Conservation (phyloP, 345 rosid species). For the Linum tenue region DNA sequence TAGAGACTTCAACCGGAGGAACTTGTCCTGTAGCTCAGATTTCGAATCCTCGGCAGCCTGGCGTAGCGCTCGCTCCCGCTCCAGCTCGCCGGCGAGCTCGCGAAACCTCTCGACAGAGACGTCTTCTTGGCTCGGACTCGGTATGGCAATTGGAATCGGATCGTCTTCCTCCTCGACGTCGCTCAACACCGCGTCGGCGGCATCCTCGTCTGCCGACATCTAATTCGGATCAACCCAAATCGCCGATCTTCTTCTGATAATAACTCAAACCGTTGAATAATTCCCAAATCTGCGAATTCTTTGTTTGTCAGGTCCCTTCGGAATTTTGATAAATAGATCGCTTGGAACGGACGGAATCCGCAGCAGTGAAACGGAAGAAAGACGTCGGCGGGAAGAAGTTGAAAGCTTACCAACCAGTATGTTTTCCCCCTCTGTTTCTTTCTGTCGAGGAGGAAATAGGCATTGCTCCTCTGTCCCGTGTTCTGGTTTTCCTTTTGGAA, state of each 20-base stretch:
- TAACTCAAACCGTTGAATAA: not conserved
- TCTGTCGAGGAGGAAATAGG: not conserved
- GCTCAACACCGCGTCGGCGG: slow-evolving; percentile 4
- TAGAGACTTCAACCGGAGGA: not conserved
- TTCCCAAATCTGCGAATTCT: not conserved
- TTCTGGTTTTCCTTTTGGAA: not conserved
- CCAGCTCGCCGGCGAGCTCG: not conserved
- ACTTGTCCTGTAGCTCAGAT: slow-evolving; percentile 1
- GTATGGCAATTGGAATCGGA: not conserved
- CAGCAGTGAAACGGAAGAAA: not conserved
- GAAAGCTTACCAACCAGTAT: not conserved
- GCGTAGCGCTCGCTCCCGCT: not conserved
- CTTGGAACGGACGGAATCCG: not conserved
- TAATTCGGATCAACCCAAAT: not conserved
- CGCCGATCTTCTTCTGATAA: not conserved
- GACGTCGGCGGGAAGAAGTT: not conserved
- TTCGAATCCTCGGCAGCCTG: slow-evolving; percentile 1
- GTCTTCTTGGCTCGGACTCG: not conserved
- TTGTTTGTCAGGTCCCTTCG: not conserved
- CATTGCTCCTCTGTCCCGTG: not conserved
- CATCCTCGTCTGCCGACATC: not conserved
- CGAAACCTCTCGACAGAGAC: not conserved
- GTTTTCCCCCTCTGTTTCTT: not conserved
- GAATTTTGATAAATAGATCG: not conserved
- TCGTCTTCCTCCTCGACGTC: slow-evolving; percentile 5